Conservation (phyloP, 2,329 filamentous ascomycete genomes). For the Dothistroma septosporum region DNA sequence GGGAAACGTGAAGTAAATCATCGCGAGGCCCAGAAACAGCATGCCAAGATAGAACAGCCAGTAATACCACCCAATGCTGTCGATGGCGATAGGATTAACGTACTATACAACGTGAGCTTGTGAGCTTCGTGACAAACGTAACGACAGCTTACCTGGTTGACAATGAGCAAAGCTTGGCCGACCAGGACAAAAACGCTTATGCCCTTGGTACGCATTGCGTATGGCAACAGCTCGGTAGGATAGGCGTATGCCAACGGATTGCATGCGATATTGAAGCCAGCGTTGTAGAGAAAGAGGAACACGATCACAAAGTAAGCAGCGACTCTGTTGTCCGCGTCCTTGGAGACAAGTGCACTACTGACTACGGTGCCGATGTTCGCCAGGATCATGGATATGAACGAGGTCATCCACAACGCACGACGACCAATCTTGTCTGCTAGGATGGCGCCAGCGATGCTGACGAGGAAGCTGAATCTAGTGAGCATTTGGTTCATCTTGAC, state of each 20-base stretch:
- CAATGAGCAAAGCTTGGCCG: slow-evolving; percentile 3
- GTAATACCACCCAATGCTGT: slow-evolving; percentile 17
- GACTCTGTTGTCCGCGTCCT: not conserved
- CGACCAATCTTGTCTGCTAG: slow-evolving; percentile 42
- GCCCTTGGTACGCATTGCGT: slow-evolving; percentile 54
- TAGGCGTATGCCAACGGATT: slow-evolving; percentile 63
- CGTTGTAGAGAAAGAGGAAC: slow-evolving; percentile 49
- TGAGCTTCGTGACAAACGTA: not conserved
- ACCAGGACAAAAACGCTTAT: slow-evolving; percentile 23
- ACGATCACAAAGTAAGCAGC: slow-evolving; percentile 17
- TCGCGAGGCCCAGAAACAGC: slow-evolving; percentile 16
- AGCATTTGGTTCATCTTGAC: not conserved
- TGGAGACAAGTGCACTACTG: not conserved
- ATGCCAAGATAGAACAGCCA: slow-evolving; percentile 17
- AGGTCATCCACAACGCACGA: slow-evolving; percentile 42
- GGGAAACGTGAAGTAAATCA: slow-evolving; percentile 57
- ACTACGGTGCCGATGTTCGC: slow-evolving; percentile 42
- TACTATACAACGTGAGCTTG: slow-evolving; percentile 2
- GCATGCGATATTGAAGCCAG: slow-evolving; percentile 62
- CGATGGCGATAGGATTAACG: slow-evolving; percentile 21
- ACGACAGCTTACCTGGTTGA: not conserved
- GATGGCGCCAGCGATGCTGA: slow-evolving; percentile 36
- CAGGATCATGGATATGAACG: slow-evolving; percentile 43
- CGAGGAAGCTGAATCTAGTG: slow-evolving; percentile 14
- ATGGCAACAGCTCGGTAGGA: slow-evolving; percentile 58